Conservation (phyloP, 257 asterid genomes). For the Gynochthodes officinalis region DNA sequence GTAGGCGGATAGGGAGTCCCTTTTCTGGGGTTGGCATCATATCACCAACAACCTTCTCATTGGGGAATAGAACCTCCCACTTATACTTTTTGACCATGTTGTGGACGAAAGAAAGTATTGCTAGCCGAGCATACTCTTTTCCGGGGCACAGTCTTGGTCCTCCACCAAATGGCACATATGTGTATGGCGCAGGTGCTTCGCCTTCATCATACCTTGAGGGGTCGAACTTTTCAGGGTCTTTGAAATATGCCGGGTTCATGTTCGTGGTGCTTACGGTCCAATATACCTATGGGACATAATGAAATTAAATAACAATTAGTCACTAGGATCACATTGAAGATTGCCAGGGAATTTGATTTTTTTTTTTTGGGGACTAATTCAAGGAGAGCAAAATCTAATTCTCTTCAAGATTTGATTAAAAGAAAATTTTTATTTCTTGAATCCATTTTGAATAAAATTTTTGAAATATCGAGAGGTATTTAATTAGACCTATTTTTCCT, state of each 20-base stretch:
- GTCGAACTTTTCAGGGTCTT: constrained; percentile 52
- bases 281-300: constrained; percentile 34
- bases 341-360: no score
- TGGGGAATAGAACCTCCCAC: constrained; percentile 59
- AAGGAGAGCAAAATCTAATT: no score
- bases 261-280: constrained; percentile 66
- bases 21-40: constrained; percentile 76
- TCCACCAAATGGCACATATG: constrained; percentile 67
- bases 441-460: no score
- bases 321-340: no score
- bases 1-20: constrained; percentile 60
- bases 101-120: constrained; percentile 52
- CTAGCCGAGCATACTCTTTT: constrained; percentile 71
- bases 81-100: constrained; percentile 46
- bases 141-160: constrained; percentile 83
- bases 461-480: no score
- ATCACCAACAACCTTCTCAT: constrained; percentile 66
- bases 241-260: constrained; percentile 49
- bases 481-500: no score
- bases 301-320: no score
- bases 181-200: constrained; percentile 43
- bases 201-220: constrained; percentile 57
- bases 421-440: no score
- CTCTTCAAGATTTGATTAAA: no score
- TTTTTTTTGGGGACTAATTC: no score